Evolutionary conservation across 345 rosid genomes (phyloP), one percentile per base, ranked within the genome.

Genomic region (Euphorbia lathyris): DNA sequence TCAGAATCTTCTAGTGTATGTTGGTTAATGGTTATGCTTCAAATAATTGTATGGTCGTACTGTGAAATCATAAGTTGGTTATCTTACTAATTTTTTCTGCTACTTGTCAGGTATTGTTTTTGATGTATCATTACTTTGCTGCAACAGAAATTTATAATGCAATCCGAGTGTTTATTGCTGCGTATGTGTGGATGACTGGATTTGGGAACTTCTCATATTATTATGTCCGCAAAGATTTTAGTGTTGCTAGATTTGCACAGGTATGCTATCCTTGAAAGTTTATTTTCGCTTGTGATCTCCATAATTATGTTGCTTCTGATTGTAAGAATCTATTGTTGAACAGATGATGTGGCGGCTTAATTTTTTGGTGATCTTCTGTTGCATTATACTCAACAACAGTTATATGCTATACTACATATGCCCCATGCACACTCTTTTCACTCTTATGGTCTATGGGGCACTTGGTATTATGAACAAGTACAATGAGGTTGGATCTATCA

Each of bases 281-380:
- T 51, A 22, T 22, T 38, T 3, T 59, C 53, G 69, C 48, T 53
- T 55, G 45, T 57, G 25, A 58, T 63, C 30, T 67, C 55, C n/a
- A 52, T 65, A 11, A 9, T 65, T 70, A 11, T 66, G 75, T 68
- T 78, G 63, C 57, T 83, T 73, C 52, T 12, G 66, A 57, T 69
- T 71, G 34, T 72, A 34, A 66, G 55, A 45, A 20, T 68, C 71
- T 74, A 29, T 73, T 70, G 74, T 72, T 74, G 77, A 51, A 60
- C 91, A 95, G 99, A 95, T 95, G 99, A 95, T 95, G 99, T 92
- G 97, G 99, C 90, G 99, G 80, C 91, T 95, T 73, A 95, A 95
- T 82, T 95, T 95, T 81, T 67, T 95, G 86, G 99, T 95, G 63
- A 50, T 92, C 65, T 84, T 92, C 81, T 87, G 92, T 80, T 92